Evolutionary conservation across 140 eudicot genomes (phyloP), one percentile per base, ranked within the genome.

Genomic region (Flaveria floridana): DNA sequence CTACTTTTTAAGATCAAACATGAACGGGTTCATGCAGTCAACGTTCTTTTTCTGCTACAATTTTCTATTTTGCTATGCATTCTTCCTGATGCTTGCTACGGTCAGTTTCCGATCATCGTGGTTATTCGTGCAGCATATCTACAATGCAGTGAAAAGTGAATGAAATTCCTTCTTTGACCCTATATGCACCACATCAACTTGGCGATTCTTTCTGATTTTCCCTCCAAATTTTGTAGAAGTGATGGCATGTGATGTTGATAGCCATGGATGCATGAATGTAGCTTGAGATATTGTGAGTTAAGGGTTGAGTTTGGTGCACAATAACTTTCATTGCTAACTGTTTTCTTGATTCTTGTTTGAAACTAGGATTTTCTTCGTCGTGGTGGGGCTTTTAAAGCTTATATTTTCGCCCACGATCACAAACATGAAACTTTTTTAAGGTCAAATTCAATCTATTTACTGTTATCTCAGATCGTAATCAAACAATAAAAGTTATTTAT

Each of bases 1-100:
- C 76, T 92, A 57, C 76, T 89, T 83, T 59, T 64, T 77, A 66
- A 83, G 75, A 44, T 92, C 96, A 83, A 86, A 88, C 59, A 89
- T 93, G 98, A 90, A 71, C 3, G 98, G 98, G 34, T 52, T 86
- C 78, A 58, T 88, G 93, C 98, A 93, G 81, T 76, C 84, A 12
- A 25, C 74, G 15, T 86, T 85, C 86, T 93, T 79, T 65, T 82
- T 89, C 10, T 89, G 96, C 75, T 90, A 93, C 85, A 93, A 77
- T 67, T 85, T 85, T 56, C 80, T 87, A 62, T 42, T 90, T 63
- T 90, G 96, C 87, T 88, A 86, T 62, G 94, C 91, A 2, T 78
- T 88, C 82, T 93, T 93, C 87, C 81, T 93, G 78, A 86, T 90
- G 87, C 97, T 90, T 3, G 91, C 91, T 7, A 81, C 96, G 25